phyloP scores from a whole-genome alignment of 257 asterid species.

The Penstemon eatonii region DNA sequence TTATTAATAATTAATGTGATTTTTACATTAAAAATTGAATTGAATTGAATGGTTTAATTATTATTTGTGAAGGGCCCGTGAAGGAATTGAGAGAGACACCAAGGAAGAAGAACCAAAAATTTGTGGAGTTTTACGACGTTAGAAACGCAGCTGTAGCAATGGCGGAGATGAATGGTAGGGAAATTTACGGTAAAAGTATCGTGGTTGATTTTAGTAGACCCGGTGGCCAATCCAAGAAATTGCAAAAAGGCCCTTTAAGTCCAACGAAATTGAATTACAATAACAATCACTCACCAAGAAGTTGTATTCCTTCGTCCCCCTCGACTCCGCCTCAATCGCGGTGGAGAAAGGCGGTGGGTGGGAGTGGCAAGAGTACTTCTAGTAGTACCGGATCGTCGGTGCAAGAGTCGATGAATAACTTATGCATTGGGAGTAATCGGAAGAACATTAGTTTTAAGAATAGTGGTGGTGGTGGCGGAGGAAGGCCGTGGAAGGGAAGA shows the following conservation, averaged over 20 bases:
- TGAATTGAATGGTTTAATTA: neutral
- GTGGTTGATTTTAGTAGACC: slow-evolving; percentile 75
- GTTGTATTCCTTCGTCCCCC: no score
- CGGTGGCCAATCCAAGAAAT: slow-evolving; percentile 57
- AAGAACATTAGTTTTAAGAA: slow-evolving; percentile 35
- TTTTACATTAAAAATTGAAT: neutral
- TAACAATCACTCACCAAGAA: slow-evolving; percentile 20
- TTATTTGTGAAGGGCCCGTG: slow-evolving; percentile 55
- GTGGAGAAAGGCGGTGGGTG: neutral
- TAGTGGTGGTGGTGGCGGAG: slow-evolving; percentile 19
- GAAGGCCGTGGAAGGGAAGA: slow-evolving; percentile 45
- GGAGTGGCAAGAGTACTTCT: slow-evolving; percentile 3
- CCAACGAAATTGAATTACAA: neutral
- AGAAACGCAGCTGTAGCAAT: slow-evolving; percentile 75
- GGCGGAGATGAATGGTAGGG: slow-evolving; percentile 54
- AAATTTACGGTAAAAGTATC: slow-evolving; percentile 44
- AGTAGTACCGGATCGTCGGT: slow-evolving; percentile 44
- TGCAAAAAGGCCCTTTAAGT: slow-evolving; percentile 9
- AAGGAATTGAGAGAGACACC: slow-evolving; percentile 95
- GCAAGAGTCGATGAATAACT: slow-evolving; percentile 43
- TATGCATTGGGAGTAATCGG: slow-evolving; percentile 31
- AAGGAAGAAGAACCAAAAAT: slow-evolving; percentile 56
- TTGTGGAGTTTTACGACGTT: slow-evolving; percentile 83
- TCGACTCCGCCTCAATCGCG: neutral
- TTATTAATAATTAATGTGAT: neutral